These are phyloP conservation scores for Suillus paluster DNA, from an alignment of 768 basidiomycete genomes.

Conservation along the genomic window DNA sequence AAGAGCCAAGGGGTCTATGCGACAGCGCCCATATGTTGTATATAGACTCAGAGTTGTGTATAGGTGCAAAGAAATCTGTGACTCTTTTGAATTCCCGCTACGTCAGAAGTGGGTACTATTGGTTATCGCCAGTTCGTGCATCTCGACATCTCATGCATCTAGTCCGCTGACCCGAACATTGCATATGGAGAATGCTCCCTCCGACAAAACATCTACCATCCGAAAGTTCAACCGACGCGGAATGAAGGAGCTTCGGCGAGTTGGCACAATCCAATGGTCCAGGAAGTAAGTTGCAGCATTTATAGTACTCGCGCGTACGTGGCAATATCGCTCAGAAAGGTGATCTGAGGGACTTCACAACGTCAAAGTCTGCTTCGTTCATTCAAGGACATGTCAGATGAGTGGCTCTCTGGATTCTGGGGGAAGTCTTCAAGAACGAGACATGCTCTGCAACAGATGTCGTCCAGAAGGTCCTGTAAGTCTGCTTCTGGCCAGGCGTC, in stretches of 20 bases:
- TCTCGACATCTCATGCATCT: no score
- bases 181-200: neutral
- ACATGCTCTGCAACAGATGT: neutral
- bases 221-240: neutral
- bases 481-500: slow-evolving; percentile 2
- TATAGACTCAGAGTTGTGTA: no score
- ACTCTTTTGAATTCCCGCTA: no score
- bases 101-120: no score
- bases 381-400: neutral
- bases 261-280: neutral
- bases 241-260: neutral
- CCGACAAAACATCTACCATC: no score
- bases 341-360: neutral
- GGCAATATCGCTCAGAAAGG: neutral
- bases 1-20: no score
- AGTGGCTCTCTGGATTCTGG: neutral
- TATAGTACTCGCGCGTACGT: neutral
- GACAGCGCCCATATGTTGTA: no score
- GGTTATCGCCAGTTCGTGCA: no score
- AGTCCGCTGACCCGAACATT: neutral
- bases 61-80: no score
- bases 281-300: neutral
- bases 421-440: slow-evolving; percentile 3
- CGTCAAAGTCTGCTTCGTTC: slow-evolving; percentile 7
- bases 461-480: neutral